Base-by-base conservation (phyloP, 2,329 filamentous ascomycete genomes). In the Pseudogymnoascus sp. region DNA sequence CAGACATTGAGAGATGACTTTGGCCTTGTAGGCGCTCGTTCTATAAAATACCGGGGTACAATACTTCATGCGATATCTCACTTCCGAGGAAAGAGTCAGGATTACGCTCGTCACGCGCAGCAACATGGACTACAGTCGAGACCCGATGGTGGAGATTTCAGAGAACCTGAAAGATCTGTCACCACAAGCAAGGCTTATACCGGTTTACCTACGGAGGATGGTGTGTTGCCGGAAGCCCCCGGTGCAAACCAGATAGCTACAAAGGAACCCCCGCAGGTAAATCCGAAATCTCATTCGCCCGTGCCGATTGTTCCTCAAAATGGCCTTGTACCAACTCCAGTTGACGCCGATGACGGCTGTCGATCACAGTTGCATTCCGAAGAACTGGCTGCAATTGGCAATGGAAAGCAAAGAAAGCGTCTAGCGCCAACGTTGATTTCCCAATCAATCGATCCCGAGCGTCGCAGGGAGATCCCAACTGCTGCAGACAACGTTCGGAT, bases 361-460 rank as follows among this genome's bases (percentile, higher is more conserved):
- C n/a, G 16, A 16, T 31, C 28, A 21, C 28, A 21, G 28, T 56
- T 56, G 18, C 12, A 34, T n/a, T 11, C 28, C 28, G 50, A 56
- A 56, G 50, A 21, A 18, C 28, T 34, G 16, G 28, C 50, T 56
- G 8, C 28, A 34, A 11, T 11, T 21, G 12, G 42, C 62, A 63
- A 69, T 50, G 63, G 59, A 18, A 73, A 71, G 62, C 73, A 74
- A 62, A 70, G 69, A 62, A 75, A 72, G 65, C 67, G 74, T 60
- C 66, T 76, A 23, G 70, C 69, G 8, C 69, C 72, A 21, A 73
- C 68, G 18, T 64, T 71, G 1, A 37, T 74, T n/a, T 68, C 70
- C 8, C 46, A 69, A 11, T 61, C 34, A 10, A 65, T 72, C 50
- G 67, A 70, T 60, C 59, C 61, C 16, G 62, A 66, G 31, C 61